A percentile compares a stretch with the other conserved stretches of the same genome.
Conservation (phyloP, 164 flowering plant genomes). For the Vitis amurensis region DNA sequence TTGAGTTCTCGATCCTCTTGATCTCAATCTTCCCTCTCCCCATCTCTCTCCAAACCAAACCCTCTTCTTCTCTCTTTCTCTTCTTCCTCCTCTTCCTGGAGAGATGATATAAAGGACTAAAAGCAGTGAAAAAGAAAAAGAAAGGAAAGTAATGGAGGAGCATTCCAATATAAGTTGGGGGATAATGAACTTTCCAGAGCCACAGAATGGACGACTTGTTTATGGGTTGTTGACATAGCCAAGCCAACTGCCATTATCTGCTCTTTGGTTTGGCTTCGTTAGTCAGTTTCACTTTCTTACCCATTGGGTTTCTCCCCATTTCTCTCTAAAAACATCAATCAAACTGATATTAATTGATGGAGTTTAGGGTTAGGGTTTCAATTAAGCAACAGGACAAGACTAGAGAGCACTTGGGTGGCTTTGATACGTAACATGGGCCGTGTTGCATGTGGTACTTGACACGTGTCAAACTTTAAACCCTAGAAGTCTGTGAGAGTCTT, state of each 20-base stretch:
- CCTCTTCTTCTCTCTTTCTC: not conserved
- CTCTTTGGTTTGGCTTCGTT: conserved; percentile 9
- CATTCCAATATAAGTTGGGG: conserved; percentile 33
- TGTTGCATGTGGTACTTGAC: not conserved
- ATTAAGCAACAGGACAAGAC: not conserved
- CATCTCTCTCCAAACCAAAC: conserved; percentile 26
- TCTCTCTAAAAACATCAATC: not conserved
- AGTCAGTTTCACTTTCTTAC: conserved; percentile 24
- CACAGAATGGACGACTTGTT: conserved; percentile 17
- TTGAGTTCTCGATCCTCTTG: conserved; percentile 79
- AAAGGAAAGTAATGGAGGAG: conserved; percentile 12
- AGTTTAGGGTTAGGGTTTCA: not conserved
- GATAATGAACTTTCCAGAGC: conserved; percentile 32
- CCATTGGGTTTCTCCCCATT: conserved; percentile 21
- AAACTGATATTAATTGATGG: conserved; percentile 5
- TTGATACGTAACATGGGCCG: not conserved
- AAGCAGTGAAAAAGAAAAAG: conserved; percentile 4
- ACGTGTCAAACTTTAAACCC: not conserved
- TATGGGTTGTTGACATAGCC: conserved; percentile 19
- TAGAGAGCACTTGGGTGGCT: not conserved
- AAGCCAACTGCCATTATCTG: conserved; percentile 16
- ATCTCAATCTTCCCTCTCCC: conserved; percentile 93
- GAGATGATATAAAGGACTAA: not conserved
- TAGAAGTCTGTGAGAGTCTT: conserved; percentile 11
- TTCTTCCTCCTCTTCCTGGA: conserved; percentile 1